Base-by-base conservation (phyloP, 208 protist species). In the Kentomonas sorsogonicus region DNA sequence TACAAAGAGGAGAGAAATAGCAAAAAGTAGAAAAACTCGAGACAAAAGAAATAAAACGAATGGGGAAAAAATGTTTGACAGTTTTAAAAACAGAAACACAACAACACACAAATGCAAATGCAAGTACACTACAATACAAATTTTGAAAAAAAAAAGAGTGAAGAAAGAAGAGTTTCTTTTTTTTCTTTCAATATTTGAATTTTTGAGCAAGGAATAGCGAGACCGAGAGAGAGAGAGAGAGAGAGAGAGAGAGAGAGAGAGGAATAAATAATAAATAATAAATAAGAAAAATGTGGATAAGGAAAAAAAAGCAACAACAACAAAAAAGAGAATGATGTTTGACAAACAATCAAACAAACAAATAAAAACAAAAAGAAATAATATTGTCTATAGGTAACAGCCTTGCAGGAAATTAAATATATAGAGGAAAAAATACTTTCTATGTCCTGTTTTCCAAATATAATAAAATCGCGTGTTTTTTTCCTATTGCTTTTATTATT, bases 401-500 rank as follows among this genome's bases (percentile, higher is more conserved):
- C 13, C 13, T 18, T 41, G 16, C 11, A 41, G 11, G 16, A 16
- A 18, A 18, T 41, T 16, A 11, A 16, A 41, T 11, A 18, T 41
- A 18, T 18, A 16, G 11, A 41, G 11, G 11, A 18, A 18, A 51
- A 7, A 27, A 54, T 54, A 54, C 6, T 54, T 27, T 31, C 16
- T 54, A 31, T 54, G 23, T 54, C n/a, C 29, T 22, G 11, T 15
- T 22, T 27, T 13, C 13, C 48, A 54, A 36, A 38, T 31, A 22
- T 16, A 15, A 54, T 54, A 54, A 27, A 39, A 51, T 51, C 45
- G 13, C 20, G 33, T 18, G 16, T 53, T 52, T 48, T 52, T 52
- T 60, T 53, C 22, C 23, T 60, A 34, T 60, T 60, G 13, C 38
- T 41, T 41, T 60, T 60, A 9, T 60, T 60, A 52, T 56, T 51